These are phyloP conservation scores for Aspergillus campestris DNA, from an alignment of 495 filamentous ascomycete species.

Conservation along the genomic window DNA sequence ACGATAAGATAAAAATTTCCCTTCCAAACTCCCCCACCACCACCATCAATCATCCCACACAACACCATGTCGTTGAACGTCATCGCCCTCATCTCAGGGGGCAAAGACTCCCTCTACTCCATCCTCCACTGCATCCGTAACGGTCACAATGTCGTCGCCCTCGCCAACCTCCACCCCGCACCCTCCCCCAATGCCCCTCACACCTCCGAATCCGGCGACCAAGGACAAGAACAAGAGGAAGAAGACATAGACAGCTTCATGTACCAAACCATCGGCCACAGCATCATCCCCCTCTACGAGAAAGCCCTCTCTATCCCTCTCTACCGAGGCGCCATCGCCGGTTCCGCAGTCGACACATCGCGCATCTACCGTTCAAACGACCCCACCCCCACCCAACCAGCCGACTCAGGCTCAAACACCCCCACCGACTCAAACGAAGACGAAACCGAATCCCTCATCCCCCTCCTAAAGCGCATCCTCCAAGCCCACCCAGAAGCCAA, in stretches of 20 bases:
- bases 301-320: slow-evolving; percentile 68
- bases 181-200: background rate
- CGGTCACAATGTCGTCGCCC: slow-evolving; percentile 76
- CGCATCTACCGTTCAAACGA: slow-evolving; percentile 19
- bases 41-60: slow-evolving; percentile 1
- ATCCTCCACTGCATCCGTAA: slow-evolving; percentile 81
- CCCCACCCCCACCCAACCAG: too few relatives aligned
- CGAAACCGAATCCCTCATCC: slow-evolving; percentile 81
- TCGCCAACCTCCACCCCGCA: slow-evolving; percentile 77
- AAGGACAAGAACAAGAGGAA: slow-evolving; percentile 27
- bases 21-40: background rate
- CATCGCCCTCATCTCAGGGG: slow-evolving; percentile 88
- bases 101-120: slow-evolving; percentile 94
- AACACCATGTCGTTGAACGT: slow-evolving; percentile 54
- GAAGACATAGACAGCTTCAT: slow-evolving; percentile 92
- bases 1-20: background rate
- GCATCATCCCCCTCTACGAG: slow-evolving; percentile 77
- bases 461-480: slow-evolving; percentile 57
- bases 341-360: slow-evolving; percentile 51
- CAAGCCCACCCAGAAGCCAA: slow-evolving; percentile 63
- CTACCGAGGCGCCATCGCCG: slow-evolving; percentile 65
- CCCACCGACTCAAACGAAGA: slow-evolving; percentile 33
- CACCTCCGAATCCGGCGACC: background rate
- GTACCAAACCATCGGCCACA: slow-evolving; percentile 96
- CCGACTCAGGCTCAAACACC: too few relatives aligned